Evolutionary conservation across 352 stramenopile genomes (phyloP), one percentile per base, ranked within the genome.

Genomic region (Peronospora farinosa): DNA sequence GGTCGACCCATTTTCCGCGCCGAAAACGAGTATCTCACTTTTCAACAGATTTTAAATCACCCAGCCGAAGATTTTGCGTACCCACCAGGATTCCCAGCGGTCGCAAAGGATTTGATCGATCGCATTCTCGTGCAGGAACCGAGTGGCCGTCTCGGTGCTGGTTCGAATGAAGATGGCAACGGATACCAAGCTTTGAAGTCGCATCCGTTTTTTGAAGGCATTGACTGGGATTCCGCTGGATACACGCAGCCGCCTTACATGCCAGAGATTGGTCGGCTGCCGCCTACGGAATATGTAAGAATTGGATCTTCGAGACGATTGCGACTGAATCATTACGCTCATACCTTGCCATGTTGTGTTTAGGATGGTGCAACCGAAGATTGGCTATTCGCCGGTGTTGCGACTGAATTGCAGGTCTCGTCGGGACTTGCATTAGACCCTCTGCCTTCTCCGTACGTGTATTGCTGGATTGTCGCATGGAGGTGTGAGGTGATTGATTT

Each of bases 1-100:
- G 88, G 88, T 2, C 54, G 69, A 33, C 78, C 84, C 16, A 86
- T 92, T 37, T 96, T 96, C 61, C 74, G 81, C 3, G 88, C 78
- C 1, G 84, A 92, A 48, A 95, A 92, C 44, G 88, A 97, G 40
- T 96, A 95, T 37, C 66, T 95, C 9, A 96, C 86, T 31, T 96
- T 96, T 57, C 81, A 96, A 57, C 76, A 92, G 58, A 93, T 93
- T 48, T 57, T 93, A 38, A 90, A 90, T 57, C 83, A 93, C 47
- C 79, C 80, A 11, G 68, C 78, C 6, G 83, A 88, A 47, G 72
- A 87, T 28, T 91, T 93, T 61, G 47, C 53, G 37, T 93, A 91
- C 47, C 83, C 83, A 0, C 48, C 65, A 1, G 63, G 58, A 21
- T 78, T 89, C 38, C 75, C 78, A 1, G 54, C 69, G 0, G 71